Evolutionary conservation across 768 basidiomycete genomes (phyloP).

Genomic region (Gautieria morchelliformis): DNA sequence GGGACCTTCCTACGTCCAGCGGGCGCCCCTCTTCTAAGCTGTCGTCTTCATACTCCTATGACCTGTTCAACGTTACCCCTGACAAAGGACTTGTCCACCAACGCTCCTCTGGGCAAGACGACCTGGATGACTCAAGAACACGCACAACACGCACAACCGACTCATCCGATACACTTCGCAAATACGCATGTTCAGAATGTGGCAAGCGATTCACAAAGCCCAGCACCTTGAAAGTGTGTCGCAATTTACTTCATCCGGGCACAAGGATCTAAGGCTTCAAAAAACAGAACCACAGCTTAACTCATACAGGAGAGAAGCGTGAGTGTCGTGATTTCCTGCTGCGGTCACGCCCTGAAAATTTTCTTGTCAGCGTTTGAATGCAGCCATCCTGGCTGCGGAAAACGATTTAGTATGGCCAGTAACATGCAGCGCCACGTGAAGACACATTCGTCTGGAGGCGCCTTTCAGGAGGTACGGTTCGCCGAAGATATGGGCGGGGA

Average conservation of each 20-base stretch:
- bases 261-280: neutral
- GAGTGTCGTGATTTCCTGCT: neutral
- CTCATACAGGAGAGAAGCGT: neutral
- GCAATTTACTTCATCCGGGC: neutral
- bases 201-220: conserved; percentile 1
- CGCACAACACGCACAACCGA: neutral
- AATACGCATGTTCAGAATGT: conserved; percentile 1
- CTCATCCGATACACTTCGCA: neutral
- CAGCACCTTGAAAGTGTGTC: neutral
- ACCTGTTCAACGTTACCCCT: neutral
- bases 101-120: neutral
- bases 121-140: neutral
- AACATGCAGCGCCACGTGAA: conserved; percentile 4
- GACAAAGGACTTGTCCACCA: neutral
- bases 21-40: neutral
- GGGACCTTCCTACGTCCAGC: neutral
- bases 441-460: neutral
- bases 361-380: neutral
- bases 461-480: neutral
- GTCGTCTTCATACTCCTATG: neutral
- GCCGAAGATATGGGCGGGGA: neutral
- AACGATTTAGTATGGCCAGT: conserved; percentile 4
- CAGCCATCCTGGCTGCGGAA: neutral
- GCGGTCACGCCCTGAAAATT: neutral
- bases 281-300: neutral